phyloP scores from a whole-genome alignment of 257 asterid genomes.

The Salvia miltiorrhiza region DNA sequence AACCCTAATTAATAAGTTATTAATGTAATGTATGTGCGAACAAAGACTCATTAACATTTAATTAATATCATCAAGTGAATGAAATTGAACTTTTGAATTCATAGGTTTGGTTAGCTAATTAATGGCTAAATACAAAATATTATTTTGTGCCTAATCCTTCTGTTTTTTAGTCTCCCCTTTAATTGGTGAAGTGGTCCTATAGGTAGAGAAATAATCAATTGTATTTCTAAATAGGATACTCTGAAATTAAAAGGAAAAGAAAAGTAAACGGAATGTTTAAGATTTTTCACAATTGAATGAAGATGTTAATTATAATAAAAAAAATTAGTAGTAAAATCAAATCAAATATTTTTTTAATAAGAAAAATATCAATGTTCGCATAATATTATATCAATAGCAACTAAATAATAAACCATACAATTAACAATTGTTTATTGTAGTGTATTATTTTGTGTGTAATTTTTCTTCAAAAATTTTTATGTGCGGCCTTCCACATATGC shows the following conservation, averaged over 20 bases:
- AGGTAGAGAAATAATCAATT: background rate
- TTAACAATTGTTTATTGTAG: too few species aligned
- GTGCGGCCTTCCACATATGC: too few species aligned
- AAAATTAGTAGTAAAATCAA: background rate
- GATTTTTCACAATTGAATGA: background rate
- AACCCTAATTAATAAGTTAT: background rate
- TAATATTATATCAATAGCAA: too few species aligned
- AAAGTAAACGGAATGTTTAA: background rate
- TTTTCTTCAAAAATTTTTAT: too few species aligned
- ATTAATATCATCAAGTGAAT: background rate
- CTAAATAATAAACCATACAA: too few species aligned
- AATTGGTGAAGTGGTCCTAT: background rate
- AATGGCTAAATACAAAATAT: conserved; percentile 2
- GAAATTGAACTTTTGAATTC: conserved; percentile 22
- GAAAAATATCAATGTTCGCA: too few species aligned
- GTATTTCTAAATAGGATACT: background rate
- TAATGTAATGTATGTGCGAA: background rate
- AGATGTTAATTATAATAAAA: background rate
- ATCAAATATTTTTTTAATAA: too few species aligned
- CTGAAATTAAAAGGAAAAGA: background rate
- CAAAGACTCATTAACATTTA: background rate
- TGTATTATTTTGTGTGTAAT: too few species aligned
- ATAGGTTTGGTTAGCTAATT: conserved; percentile 22
- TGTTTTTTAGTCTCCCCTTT: background rate
- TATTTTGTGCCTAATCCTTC: background rate